Conservation (phyloP, 805 yeast genomes). For the Sugiyamaella qingdaonensis region DNA sequence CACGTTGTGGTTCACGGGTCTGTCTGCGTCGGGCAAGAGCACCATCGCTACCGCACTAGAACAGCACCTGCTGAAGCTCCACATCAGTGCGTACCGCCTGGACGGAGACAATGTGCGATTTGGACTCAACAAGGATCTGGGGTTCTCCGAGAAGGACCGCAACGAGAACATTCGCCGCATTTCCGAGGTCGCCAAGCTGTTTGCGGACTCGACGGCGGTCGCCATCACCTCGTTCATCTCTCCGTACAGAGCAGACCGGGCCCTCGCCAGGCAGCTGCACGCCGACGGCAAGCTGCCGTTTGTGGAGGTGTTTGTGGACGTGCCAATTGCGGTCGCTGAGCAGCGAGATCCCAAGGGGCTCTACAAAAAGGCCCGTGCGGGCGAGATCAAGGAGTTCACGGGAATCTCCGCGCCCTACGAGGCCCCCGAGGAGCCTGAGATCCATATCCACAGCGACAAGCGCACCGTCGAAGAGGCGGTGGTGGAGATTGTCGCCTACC, state of each 20-base stretch:
- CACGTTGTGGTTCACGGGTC: slow-evolving; percentile 93
- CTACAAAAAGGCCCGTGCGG: slow-evolving; percentile 95
- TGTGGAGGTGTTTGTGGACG: slow-evolving; percentile 88
- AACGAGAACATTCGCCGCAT: slow-evolving; percentile 94
- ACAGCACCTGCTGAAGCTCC: slow-evolving; percentile 66
- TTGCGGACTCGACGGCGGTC: slow-evolving; percentile 87
- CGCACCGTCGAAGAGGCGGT: slow-evolving; percentile 79
- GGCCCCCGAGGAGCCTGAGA: slow-evolving; percentile 81
- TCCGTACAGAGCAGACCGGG: slow-evolving; percentile 83
- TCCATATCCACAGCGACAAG: slow-evolving; percentile 71
- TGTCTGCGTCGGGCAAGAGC: slow-evolving; percentile 89
- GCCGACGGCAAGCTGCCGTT: slow-evolving; percentile 71
- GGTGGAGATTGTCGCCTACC: slow-evolving; percentile 59
- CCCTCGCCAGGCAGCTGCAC: slow-evolving; percentile 80
- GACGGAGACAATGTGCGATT: slow-evolving; percentile 93
- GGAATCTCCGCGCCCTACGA: slow-evolving; percentile 96
- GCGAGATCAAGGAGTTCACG: slow-evolving; percentile 88
- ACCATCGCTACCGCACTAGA: slow-evolving; percentile 95
- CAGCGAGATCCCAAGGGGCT: slow-evolving; percentile 96
- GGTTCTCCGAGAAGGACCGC: slow-evolving; percentile 86
- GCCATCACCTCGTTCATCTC: slow-evolving; percentile 90
- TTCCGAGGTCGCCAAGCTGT: slow-evolving; percentile 88
- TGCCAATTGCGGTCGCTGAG: slow-evolving; percentile 91
- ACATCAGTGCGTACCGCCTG: slow-evolving; percentile 74
- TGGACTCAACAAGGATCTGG: slow-evolving; percentile 92